A percentile compares a stretch with the other conserved stretches of the same genome.
phyloP scores from a whole-genome alignment of 129 eudicot species.

The Ambrosia trifida region DNA sequence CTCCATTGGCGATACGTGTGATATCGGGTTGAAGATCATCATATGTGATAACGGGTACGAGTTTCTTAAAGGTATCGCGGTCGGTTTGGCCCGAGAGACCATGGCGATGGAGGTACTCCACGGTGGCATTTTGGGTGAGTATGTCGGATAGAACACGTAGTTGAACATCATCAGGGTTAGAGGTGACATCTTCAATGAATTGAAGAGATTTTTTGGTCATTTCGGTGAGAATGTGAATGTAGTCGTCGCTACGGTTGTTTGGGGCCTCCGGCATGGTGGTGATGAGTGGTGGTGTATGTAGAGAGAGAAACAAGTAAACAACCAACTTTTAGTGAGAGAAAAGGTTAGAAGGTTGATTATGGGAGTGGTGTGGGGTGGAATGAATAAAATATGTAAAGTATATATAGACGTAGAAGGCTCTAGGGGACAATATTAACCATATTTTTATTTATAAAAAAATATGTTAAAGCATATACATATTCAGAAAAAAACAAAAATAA shows the following conservation, averaged over 20 bases:
- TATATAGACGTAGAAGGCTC: slow-evolving; percentile 37
- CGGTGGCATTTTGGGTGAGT: slow-evolving; percentile 62
- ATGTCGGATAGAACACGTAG: slow-evolving; percentile 56
- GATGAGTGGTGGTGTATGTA: neutral
- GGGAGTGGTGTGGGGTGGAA: slow-evolving; percentile 35
- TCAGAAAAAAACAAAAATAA: neutral
- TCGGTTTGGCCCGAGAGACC: slow-evolving; percentile 56
- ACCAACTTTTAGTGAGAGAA: slow-evolving; percentile 1
- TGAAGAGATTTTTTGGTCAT: slow-evolving; percentile 55
- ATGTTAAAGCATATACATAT: no score
- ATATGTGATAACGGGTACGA: slow-evolving; percentile 64
- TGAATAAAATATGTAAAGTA: slow-evolving; percentile 27
- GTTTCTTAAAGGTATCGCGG: slow-evolving; percentile 65
- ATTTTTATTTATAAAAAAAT: no score
- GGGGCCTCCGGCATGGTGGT: slow-evolving; percentile 72
- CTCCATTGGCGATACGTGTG: slow-evolving; percentile 77
- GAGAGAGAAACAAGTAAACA: slow-evolving; percentile 12
- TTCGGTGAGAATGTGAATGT: slow-evolving; percentile 40
- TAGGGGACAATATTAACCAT: slow-evolving; percentile 15
- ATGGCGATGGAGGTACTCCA: slow-evolving; percentile 61
- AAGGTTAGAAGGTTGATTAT: neutral
- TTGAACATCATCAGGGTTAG: slow-evolving; percentile 60
- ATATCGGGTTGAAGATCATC: slow-evolving; percentile 68
- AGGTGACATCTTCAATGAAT: slow-evolving; percentile 73
- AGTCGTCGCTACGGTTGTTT: slow-evolving; percentile 28